A percentile compares a stretch with the other conserved stretches of the same genome.
phyloP scores from a whole-genome alignment of 352 stramenopile species.

The Globisporangium camurandrum region DNA sequence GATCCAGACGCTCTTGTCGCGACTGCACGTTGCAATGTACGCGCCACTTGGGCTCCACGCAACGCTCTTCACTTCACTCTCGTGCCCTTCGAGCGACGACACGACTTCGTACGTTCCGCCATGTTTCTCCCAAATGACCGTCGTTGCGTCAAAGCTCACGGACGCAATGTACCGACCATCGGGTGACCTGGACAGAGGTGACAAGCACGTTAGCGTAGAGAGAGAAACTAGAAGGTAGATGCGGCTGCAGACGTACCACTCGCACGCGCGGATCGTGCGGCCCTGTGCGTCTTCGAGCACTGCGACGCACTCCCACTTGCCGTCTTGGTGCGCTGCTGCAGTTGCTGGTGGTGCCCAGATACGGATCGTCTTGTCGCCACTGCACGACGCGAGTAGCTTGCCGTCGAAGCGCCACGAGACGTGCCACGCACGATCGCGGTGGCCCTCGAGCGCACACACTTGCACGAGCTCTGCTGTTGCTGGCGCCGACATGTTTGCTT shows the following conservation, averaged over 20 bases:
- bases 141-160: slow-evolving; percentile 95
- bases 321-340: slow-evolving; percentile 2
- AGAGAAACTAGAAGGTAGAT: too few relatives aligned
- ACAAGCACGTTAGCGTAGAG: too few relatives aligned
- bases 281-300: slow-evolving; percentile 92
- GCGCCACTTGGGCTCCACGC: slow-evolving; percentile 91
- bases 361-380: slow-evolving; percentile 84
- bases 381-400: slow-evolving; percentile 84
- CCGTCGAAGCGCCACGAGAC: slow-evolving; percentile 86
- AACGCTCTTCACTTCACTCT: slow-evolving; percentile 97
- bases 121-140: slow-evolving; percentile 92
- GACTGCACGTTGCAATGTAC: slow-evolving; percentile 94
- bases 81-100: slow-evolving; percentile 95
- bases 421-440: slow-evolving; percentile 89
- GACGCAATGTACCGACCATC: slow-evolving; percentile 86
- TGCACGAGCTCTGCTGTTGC: slow-evolving; percentile 23
- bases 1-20: slow-evolving; percentile 99
- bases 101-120: slow-evolving; percentile 89
- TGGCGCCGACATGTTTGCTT: slow-evolving; percentile 3
- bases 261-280: slow-evolving; percentile 91
- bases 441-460: slow-evolving; percentile 66
- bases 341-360: slow-evolving; percentile 58
- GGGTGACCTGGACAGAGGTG: slow-evolving; percentile 45
- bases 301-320: slow-evolving; percentile 84
- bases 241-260: slow-evolving; percentile 89